Evolutionary conservation across 2,329 filamentous ascomycete species (phyloP), one percentile per base, ranked within the genome.

Genomic region (Aspergillus felis): DNA sequence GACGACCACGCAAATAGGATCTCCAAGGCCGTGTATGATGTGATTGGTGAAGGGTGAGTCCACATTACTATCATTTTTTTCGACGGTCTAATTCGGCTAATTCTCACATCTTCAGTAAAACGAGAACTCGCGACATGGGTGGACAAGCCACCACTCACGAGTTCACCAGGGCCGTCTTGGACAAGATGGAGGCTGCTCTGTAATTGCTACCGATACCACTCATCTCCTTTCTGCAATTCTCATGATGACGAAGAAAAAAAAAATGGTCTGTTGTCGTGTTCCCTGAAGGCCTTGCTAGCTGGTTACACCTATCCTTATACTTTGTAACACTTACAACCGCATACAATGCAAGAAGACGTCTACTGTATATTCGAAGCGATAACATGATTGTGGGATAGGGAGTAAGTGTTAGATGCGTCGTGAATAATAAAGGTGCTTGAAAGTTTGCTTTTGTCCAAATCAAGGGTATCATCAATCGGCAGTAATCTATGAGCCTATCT

Each of bases 1-100:
- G 93, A 99, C 74, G 92, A 97, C 77, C 94, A 99, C 77, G 94
- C 94, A 72, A 97, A 97, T 86, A 88, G 94, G 75, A 96, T 97
- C 79, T 95, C 91, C 77, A 93, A 93, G 73, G 80, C 79, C 32
- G 85, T 89, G 50, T 88, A 89, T 73, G 85, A 87, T 74, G 86
- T 88, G 58, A 97, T 99, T 74, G 88, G 89, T 68, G 91, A 97
- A 73, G 92, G 91, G 90, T 94, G 81, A 81, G 88, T 82, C 9
- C 14, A 28, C 14, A 28, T 28, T 35, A 25, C 3, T 41, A 27
- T 24, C 29, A 7, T 25, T 9, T 20, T 24, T 20, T 47, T 49
- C 41, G 25, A 35, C 50, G 51, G 38, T 32, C 35, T 20, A 32
- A 25, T 24, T 46, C 62, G 53, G 61, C 81, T 85, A 70, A 86